Conservation (phyloP, 2,329 filamentous ascomycete genomes). For the Fusarium sp. region DNA sequence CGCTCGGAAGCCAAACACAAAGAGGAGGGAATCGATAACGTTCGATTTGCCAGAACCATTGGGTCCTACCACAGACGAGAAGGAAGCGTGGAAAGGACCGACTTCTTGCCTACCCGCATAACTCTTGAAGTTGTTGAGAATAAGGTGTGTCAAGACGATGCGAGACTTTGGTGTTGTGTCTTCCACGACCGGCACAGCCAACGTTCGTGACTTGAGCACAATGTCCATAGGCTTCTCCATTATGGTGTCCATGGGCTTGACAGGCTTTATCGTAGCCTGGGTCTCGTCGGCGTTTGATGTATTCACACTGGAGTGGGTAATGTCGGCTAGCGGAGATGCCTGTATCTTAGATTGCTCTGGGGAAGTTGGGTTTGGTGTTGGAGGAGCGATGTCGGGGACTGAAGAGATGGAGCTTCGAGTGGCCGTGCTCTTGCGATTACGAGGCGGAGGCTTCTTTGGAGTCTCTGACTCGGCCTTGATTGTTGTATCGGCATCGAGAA, state of each 20-base stretch:
- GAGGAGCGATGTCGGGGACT: slow-evolving; percentile 54
- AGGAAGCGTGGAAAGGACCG: slow-evolving; percentile 95
- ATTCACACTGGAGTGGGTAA: slow-evolving; percentile 75
- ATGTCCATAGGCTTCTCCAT: slow-evolving; percentile 95
- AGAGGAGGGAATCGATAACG: slow-evolving; percentile 96
- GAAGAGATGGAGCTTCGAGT: slow-evolving; percentile 55
- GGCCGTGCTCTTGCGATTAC: slow-evolving; percentile 74
- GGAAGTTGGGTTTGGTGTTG: slow-evolving; percentile 65
- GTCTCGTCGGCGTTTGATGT: slow-evolving; percentile 45
- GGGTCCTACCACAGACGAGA: slow-evolving; percentile 96
- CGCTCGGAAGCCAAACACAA: slow-evolving; percentile 98
- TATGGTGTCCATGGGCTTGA: slow-evolving; percentile 80
- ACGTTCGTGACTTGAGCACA: slow-evolving; percentile 83
- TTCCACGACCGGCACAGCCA: slow-evolving; percentile 75
- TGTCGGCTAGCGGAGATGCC: slow-evolving; percentile 74
- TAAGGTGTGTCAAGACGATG: slow-evolving; percentile 91
- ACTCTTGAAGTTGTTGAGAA: slow-evolving; percentile 98
- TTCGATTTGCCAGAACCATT: slow-evolving; percentile 99
- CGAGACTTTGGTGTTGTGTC: slow-evolving; percentile 82
- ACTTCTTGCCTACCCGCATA: slow-evolving; percentile 96
- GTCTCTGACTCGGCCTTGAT: slow-evolving; percentile 49
- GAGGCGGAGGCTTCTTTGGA: slow-evolving; percentile 61
- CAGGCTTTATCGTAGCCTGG: slow-evolving; percentile 68
- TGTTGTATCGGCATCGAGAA: slow-evolving; percentile 50
- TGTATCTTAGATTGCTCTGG: slow-evolving; percentile 64